phyloP scores from a whole-genome alignment of 805 yeast genomes.

The Cyberlindnera bimundalis region DNA sequence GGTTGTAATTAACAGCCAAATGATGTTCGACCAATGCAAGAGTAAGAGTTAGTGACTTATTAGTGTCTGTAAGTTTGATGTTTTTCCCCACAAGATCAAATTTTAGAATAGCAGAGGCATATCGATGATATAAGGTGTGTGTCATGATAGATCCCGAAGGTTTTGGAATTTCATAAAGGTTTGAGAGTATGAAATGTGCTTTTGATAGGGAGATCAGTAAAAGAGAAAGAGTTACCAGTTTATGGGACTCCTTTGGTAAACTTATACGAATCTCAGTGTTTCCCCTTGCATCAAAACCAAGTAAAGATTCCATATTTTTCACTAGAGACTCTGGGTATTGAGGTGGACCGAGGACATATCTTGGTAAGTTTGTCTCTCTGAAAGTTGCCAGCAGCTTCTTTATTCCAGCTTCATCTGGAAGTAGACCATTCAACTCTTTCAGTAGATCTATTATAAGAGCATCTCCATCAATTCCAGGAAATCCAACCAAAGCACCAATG shows the following conservation, averaged over 20 bases:
- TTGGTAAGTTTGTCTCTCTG: background rate
- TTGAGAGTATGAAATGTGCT: background rate
- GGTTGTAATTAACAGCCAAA: background rate
- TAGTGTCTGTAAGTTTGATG: background rate
- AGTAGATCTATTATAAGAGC: background rate
- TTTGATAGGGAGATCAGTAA: background rate
- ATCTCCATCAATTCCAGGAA: slow-evolving; percentile 1
- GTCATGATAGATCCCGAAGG: background rate
- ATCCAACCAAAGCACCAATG: background rate
- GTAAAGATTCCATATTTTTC: background rate
- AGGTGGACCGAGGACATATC: slow-evolving; percentile 3
- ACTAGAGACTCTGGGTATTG: background rate
- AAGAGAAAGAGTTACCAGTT: background rate
- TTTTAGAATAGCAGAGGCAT: slow-evolving; percentile 1
- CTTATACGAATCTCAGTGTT: background rate
- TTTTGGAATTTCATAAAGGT: background rate
- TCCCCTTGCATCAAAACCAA: background rate
- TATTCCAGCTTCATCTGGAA: background rate
- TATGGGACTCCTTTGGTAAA: slow-evolving; percentile 1
- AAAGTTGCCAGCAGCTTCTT: background rate
- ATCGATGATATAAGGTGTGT: background rate
- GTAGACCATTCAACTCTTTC: background rate
- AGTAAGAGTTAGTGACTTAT: background rate
- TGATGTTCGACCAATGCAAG: slow-evolving; percentile 2
- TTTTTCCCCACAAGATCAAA: background rate